Evolutionary conservation across 495 filamentous ascomycete genomes (phyloP).

Genomic region (Astrothelium subdiscretum): DNA sequence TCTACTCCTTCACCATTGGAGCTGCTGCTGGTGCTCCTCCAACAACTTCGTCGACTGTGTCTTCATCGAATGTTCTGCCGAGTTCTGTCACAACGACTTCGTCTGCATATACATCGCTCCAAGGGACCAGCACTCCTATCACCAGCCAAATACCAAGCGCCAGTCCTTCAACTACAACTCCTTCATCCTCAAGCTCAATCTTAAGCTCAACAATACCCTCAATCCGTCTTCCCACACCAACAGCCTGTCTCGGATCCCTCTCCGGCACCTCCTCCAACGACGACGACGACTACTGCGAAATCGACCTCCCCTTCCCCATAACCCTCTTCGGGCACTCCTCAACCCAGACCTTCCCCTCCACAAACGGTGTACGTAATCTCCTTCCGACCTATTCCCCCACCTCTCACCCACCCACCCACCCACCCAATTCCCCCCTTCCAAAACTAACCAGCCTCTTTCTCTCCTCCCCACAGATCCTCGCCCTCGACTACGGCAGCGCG

Average conservation of each 20-base stretch:
- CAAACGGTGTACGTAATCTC: slow-evolving; percentile 8
- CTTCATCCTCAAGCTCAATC: slow-evolving; percentile 1
- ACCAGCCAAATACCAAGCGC: not conserved
- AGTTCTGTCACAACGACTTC: not conserved
- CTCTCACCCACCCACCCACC: not conserved
- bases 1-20: not conserved
- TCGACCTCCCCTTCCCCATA: slow-evolving; percentile 13
- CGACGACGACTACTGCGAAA: slow-evolving; percentile 16
- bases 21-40: not conserved
- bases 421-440: not conserved
- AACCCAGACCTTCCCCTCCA: slow-evolving; percentile 8
- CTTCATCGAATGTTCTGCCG: not conserved
- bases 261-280: slow-evolving; percentile 5
- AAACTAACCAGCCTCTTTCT: not conserved
- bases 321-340: slow-evolving; percentile 6
- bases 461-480: slow-evolving; percentile 6
- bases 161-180: not conserved
- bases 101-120: not conserved
- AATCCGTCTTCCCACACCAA: slow-evolving; percentile 12
- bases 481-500: slow-evolving; percentile 4
- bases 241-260: slow-evolving; percentile 12
- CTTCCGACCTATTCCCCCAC: not conserved
- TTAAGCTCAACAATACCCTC: not conserved
- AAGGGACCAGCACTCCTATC: not conserved
- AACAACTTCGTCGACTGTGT: not conserved